A percentile compares a stretch with the other conserved stretches of the same genome.
These are phyloP conservation scores for Blastobotrys chiropterorum DNA, from an alignment of 805 yeast species.

Conservation along the genomic window DNA sequence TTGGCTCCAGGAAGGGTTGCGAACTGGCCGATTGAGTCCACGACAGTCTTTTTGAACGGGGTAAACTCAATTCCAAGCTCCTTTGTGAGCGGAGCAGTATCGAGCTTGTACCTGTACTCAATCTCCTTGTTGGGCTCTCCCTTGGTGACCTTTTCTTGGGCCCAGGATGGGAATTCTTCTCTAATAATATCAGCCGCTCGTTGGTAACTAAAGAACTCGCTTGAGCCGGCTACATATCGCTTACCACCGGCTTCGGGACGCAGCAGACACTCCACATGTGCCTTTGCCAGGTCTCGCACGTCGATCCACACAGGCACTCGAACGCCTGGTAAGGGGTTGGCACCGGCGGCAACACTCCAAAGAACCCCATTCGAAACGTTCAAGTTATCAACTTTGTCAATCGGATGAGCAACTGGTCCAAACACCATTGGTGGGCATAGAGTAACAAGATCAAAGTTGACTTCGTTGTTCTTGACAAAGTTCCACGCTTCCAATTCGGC, in stretches of 20 bases:
- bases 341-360: slow-evolving; percentile 25
- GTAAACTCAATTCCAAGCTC: slow-evolving; percentile 23
- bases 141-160: neutral
- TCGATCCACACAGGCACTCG: slow-evolving; percentile 36
- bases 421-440: slow-evolving; percentile 27
- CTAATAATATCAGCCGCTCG: slow-evolving; percentile 16
- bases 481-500: slow-evolving; percentile 59
- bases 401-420: slow-evolving; percentile 24
- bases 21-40: slow-evolving; percentile 15
- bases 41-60: slow-evolving; percentile 20
- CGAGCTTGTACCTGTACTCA: neutral
- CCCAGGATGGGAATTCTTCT: neutral
- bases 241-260: slow-evolving; percentile 21
- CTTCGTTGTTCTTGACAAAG: slow-evolving; percentile 32
- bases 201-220: slow-evolving; percentile 18
- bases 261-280: slow-evolving; percentile 11
- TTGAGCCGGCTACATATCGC: slow-evolving; percentile 23
- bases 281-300: slow-evolving; percentile 46
- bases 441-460: slow-evolving; percentile 22
- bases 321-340: slow-evolving; percentile 10
- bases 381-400: slow-evolving; percentile 28
- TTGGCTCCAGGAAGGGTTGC: neutral
- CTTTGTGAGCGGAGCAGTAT: slow-evolving; percentile 5
- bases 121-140: neutral
- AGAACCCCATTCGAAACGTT: slow-evolving; percentile 34